phyloP scores from a whole-genome alignment of 805 yeast species.

The Saccharomyces paradoxus region DNA sequence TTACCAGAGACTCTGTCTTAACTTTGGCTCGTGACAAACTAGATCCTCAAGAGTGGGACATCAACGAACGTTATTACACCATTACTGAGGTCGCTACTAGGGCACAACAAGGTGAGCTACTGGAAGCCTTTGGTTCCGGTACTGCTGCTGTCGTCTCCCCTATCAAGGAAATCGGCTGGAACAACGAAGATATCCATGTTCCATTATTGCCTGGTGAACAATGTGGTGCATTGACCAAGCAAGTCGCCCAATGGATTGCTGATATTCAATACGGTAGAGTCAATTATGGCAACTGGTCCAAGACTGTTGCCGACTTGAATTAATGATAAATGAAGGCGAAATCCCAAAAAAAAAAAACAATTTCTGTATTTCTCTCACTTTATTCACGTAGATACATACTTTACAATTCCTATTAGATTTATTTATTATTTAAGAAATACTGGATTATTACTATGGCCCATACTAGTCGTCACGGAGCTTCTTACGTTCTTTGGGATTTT shows the following conservation, averaged over 20 bases:
- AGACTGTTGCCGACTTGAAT: conserved; percentile 30
- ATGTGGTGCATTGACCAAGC: conserved; percentile 67
- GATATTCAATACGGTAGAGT: conserved; percentile 84
- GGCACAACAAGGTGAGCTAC: conserved; percentile 70
- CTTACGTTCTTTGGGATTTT: no score
- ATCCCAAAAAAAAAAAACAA: background rate
- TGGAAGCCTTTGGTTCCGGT: conserved; percentile 95
- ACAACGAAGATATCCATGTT: conserved; percentile 61
- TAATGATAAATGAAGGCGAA: conserved; percentile 1
- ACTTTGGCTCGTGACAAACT: conserved; percentile 69
- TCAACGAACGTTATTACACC: conserved; percentile 76
- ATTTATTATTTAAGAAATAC: background rate
- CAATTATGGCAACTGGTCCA: conserved; percentile 49
- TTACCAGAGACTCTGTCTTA: conserved; percentile 85
- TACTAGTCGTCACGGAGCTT: background rate
- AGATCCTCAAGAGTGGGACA: conserved; percentile 67
- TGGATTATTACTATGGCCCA: background rate
- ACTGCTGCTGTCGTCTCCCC: conserved; percentile 97
- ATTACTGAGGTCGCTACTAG: conserved; percentile 73
- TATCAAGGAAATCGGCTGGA: conserved; percentile 77
- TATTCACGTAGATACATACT: background rate
- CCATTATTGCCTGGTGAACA: conserved; percentile 78
- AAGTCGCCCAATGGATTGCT: conserved; percentile 77
- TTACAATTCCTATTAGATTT: background rate
- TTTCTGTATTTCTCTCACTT: background rate